These are phyloP conservation scores for Orychophragmus violaceus DNA, from an alignment of 345 rosid genomes.

Conservation along the genomic window DNA sequence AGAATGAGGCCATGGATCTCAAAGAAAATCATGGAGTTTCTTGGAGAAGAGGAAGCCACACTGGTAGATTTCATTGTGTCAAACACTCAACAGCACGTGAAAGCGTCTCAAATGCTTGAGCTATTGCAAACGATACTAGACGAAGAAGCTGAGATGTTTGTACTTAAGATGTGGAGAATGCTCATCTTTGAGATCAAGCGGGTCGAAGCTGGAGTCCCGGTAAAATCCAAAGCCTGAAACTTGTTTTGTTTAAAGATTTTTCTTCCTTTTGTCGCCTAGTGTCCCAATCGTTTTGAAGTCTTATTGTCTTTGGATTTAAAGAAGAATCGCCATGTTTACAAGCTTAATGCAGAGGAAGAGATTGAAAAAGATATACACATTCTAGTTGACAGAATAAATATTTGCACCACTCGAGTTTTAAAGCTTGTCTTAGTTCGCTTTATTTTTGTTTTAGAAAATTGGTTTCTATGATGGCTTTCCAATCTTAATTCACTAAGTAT, in stretches of 20 bases:
- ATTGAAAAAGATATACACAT: not conserved
- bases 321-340: constrained; percentile 9
- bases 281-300: not conserved
- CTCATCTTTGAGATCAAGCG: constrained; percentile 91
- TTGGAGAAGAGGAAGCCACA: constrained; percentile 89
- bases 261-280: not conserved
- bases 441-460: not conserved
- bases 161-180: constrained; percentile 99
- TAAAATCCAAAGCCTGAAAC: constrained; percentile 51
- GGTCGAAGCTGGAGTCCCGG: constrained; percentile 68
- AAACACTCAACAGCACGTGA: constrained; percentile 76
- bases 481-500: not conserved
- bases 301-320: constrained; percentile 4
- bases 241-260: not conserved
- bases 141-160: constrained; percentile 99
- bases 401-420: not conserved
- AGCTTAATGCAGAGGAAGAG: constrained; percentile 8
- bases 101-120: constrained; percentile 91
- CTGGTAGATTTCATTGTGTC: constrained; percentile 79
- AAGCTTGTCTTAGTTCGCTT: not conserved
- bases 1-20: constrained; percentile 99
- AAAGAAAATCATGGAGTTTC: constrained; percentile 85
- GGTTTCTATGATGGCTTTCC: not conserved
- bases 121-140: constrained; percentile 73
- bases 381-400: constrained; percentile 5